These are phyloP conservation scores for Suillus subalutaceus DNA, from an alignment of 768 basidiomycete genomes.

Conservation along the genomic window DNA sequence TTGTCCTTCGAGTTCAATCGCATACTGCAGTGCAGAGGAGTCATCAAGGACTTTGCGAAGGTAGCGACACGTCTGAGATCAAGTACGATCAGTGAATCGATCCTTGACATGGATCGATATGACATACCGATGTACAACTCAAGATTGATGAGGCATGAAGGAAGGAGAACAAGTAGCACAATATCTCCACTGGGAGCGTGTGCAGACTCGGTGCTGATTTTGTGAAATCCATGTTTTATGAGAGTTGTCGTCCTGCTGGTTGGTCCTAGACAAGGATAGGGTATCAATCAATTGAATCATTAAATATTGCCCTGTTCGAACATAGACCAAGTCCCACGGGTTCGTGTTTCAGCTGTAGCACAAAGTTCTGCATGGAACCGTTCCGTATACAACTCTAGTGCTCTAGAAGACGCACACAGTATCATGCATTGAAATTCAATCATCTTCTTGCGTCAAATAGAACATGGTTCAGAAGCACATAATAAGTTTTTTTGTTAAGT, in stretches of 20 bases:
- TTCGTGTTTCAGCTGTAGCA: neutral
- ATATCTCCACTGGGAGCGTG: neutral
- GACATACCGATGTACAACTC: neutral
- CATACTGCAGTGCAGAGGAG: slow-evolving; percentile 1
- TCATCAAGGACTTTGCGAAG: slow-evolving; percentile 3
- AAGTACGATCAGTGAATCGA: neutral
- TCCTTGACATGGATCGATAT: neutral
- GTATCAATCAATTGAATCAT: neutral
- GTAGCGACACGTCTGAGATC: slow-evolving; percentile 2
- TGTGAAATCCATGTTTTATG: neutral
- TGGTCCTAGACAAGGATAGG: neutral
- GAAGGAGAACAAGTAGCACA: slow-evolving; percentile 4
- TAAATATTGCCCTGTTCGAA: neutral
- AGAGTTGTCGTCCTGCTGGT: neutral
- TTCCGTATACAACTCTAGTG: neutral
- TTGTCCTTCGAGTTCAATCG: slow-evolving; percentile 6
- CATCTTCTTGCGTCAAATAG: neutral
- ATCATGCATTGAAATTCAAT: neutral
- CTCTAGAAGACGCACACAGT: neutral
- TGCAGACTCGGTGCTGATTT: neutral
- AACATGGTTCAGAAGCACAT: neutral
- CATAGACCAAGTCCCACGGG: neutral
- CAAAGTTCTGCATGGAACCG: neutral
- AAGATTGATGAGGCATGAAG: neutral
- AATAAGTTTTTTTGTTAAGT: neutral